Evolutionary conservation across 495 filamentous ascomycete species (phyloP), one percentile per base, ranked within the genome.

Genomic region (Tuber brumale): DNA sequence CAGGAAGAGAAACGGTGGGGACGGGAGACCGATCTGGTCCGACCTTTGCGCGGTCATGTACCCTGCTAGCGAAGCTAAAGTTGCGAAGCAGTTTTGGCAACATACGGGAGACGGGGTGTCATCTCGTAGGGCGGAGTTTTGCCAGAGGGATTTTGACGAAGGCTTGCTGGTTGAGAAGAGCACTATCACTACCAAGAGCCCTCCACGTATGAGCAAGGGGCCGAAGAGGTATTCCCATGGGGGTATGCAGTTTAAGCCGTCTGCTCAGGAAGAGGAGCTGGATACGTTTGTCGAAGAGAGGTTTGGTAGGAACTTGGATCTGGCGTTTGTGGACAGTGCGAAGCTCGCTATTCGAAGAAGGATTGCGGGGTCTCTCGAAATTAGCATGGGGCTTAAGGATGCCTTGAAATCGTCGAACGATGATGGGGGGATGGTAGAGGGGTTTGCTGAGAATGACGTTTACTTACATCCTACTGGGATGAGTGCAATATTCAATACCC

Each of bases 41-140:
- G 85, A 86, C n/a, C 84, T 97, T 27, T 93, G 89, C 4, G 90
- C 90, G 66, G 89, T 97, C 14, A 80, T 97, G 69, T 94, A 90
- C 81, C 89, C 91, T 1, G 85, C 88, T 61, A 87, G 90, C 37
- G 84, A 88, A 41, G 91, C 89, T 73, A 83, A 88, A 10, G 84
- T 91, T 77, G 92, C 94, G 10, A 99, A 97, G 82, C 87, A 91
- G 78, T 97, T 94, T 81, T 99, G 95, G 95, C 95, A 97, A 79
- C 95, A 99, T 83, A 90, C 93, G 10, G 95, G 95, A n/a, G 94
- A 97, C 78, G 95, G 95, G 9, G 87, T 98, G 39, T 97, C 94
- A 3, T 97, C 94, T 84, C 91, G 95, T 66, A 89, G 94, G 27
- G 94, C 93, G 21, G 95, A 97, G 82, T 97, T 94, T 83, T 97